Evolutionary conservation across 495 filamentous ascomycete species (phyloP).

Genomic region (Lasiosphaeria miniovina): DNA sequence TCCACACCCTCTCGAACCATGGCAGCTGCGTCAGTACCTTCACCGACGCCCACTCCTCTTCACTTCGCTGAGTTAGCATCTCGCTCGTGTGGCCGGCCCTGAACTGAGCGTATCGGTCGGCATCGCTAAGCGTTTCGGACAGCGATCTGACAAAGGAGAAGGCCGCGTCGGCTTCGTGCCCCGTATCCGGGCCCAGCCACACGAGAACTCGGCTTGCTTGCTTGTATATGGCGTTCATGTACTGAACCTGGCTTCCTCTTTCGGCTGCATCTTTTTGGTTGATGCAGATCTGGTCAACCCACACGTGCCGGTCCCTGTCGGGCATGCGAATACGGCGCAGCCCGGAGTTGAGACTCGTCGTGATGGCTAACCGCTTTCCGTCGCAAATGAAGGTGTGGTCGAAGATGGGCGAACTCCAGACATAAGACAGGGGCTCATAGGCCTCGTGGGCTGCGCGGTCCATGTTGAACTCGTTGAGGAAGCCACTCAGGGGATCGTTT

Average conservation of each 20-base stretch:
- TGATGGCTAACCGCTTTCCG: neutral
- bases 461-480: neutral
- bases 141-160: slow-evolving; percentile 22
- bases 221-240: slow-evolving; percentile 20
- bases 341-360: neutral
- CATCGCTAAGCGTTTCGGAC: neutral
- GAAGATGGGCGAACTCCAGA: neutral
- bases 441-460: neutral
- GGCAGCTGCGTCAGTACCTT: neutral
- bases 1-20: no score
- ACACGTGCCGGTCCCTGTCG: slow-evolving; percentile 9
- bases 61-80: neutral
- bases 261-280: slow-evolving; percentile 31
- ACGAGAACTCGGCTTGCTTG: slow-evolving; percentile 15
- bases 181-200: slow-evolving; percentile 22
- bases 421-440: neutral
- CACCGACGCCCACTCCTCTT: neutral
- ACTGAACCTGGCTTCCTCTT: slow-evolving; percentile 22
- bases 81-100: neutral
- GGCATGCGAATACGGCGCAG: neutral
- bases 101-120: neutral
- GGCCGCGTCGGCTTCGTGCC: neutral
- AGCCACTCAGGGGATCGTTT: neutral
- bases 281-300: slow-evolving; percentile 38
- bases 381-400: neutral